Percentiles rank a stretch among this genome's conserved stretches.
phyloP scores from a whole-genome alignment of 768 basidiomycete species.

The Rhodotorula babjevae region DNA sequence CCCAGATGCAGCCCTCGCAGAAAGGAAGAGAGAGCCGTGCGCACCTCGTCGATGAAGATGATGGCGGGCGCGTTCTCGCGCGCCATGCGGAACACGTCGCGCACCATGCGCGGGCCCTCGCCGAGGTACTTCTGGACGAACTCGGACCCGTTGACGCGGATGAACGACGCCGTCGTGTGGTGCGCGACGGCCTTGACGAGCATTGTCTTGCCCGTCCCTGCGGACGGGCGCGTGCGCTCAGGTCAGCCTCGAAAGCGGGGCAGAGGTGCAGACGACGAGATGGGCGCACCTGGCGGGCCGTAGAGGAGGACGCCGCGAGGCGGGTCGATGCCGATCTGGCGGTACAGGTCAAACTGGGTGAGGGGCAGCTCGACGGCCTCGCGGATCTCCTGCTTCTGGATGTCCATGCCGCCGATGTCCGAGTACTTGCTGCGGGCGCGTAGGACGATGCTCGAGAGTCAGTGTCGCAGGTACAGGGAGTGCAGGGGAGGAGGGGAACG shows the following conservation, averaged over 20 bases:
- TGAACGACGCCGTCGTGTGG: slow-evolving; percentile 94
- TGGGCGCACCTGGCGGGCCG: slow-evolving; percentile 80
- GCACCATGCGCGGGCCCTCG: slow-evolving; percentile 98
- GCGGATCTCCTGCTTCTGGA: slow-evolving; percentile 96
- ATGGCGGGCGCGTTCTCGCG: slow-evolving; percentile 95
- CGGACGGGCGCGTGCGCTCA: too few species aligned
- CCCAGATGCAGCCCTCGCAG: too few species aligned
- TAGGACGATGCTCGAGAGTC: neutral
- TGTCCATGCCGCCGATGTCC: slow-evolving; percentile 95
- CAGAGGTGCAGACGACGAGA: too few species aligned
- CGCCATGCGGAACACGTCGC: slow-evolving; percentile 96
- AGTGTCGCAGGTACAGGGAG: neutral
- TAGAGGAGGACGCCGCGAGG: slow-evolving; percentile 94
- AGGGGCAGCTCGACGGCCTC: slow-evolving; percentile 94
- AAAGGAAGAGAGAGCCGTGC: neutral
- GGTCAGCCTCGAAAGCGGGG: too few species aligned
- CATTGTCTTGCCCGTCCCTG: slow-evolving; percentile 96
- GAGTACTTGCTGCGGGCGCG: slow-evolving; percentile 55
- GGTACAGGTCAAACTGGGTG: slow-evolving; percentile 96
- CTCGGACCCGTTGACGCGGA: slow-evolving; percentile 95
- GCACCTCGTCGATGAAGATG: slow-evolving; percentile 87
- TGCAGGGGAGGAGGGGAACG: neutral
- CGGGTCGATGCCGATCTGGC: slow-evolving; percentile 99
- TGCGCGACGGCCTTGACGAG: slow-evolving; percentile 98
- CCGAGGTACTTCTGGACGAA: slow-evolving; percentile 99